Evolutionary conservation across 257 asterid genomes (phyloP).

Genomic region (Solanum verrucosum): DNA sequence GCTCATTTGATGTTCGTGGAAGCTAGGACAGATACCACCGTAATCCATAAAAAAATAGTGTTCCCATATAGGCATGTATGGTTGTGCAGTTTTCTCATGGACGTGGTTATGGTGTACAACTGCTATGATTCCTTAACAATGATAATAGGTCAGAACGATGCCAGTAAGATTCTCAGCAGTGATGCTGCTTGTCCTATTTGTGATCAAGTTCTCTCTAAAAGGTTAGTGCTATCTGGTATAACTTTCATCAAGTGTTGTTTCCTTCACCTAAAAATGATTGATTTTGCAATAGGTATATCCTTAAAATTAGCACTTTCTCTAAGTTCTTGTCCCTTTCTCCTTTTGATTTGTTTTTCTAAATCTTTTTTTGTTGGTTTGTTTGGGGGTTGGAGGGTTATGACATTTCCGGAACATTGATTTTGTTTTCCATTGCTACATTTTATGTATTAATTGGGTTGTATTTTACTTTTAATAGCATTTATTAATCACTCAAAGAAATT

Average conservation of each 20-base stretch:
- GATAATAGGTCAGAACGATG: constrained; percentile 76
- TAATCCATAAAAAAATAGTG: not conserved
- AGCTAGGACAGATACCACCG: not conserved
- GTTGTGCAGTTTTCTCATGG: not conserved
- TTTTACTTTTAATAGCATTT: not conserved
- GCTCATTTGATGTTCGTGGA: not conserved
- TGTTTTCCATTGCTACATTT: not conserved
- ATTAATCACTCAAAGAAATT: not conserved
- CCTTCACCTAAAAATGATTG: not conserved
- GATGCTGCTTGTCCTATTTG: constrained; percentile 95
- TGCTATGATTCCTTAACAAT: constrained; percentile 39
- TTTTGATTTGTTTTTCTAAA: not conserved
- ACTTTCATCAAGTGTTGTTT: not conserved
- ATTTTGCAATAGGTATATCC: not conserved
- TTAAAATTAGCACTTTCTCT: not conserved
- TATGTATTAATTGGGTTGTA: not conserved
- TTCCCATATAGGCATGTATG: not conserved
- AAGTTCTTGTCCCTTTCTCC: not conserved
- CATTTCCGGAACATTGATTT: not conserved
- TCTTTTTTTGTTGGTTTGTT: not conserved
- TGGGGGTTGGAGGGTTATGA: not conserved
- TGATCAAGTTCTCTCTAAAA: constrained; percentile 95
- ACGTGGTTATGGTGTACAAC: not conserved
- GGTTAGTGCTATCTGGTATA: constrained; percentile 26
- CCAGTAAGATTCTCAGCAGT: constrained; percentile 68